Evolutionary conservation across 2,329 filamentous ascomycete genomes (phyloP), one percentile per base, ranked within the genome.

Genomic region (Diaporthe sp.): DNA sequence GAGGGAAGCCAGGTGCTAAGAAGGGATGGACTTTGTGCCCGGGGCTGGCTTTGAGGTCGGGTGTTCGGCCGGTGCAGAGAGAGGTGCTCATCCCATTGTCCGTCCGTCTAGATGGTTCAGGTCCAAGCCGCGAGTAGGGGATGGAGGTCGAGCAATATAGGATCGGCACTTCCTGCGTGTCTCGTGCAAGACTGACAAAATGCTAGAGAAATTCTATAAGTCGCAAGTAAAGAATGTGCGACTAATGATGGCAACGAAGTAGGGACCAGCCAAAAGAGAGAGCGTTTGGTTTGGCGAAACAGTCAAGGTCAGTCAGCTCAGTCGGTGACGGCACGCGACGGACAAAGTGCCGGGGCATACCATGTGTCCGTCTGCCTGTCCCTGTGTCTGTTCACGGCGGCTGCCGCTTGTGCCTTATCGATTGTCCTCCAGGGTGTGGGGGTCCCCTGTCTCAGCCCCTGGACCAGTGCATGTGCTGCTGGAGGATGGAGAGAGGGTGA

Each of bases 371-470:
- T 5, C 49, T 25, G 13, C 15, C 49, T 25, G 49, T 49, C 55
- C 4, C 10, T 39, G 34, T 39, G 57, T n/a, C 57, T 39, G 22
- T n/a, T 13, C 22, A 67, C 62, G 62, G 46, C 65, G 31, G n/a
- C 31, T 5, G 49, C 46, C 65, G 55, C 8, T 39, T 28, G 37
- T 39, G 28, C 70, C 34, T 72, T 72, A 72, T 72, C 70, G 70
- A 72, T 61, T 70, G 17, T 44, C 17, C 34, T 25, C 15, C 13
- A 51, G 70, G 57, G 13, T 61, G 57, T 31, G 70, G 65, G 65
- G 70, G 58, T 51, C 70, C 70, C 55, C 44, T 72, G 70, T 72
- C 70, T 72, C 70, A 72, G 70, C 70, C 70, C 57, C 70, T 72
- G 70, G 55, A 13, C 44, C 34, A 3, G 13, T 51, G 49, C 62